Base-by-base conservation (phyloP, 257 asterid species). In the Jasminum sambac region DNA sequence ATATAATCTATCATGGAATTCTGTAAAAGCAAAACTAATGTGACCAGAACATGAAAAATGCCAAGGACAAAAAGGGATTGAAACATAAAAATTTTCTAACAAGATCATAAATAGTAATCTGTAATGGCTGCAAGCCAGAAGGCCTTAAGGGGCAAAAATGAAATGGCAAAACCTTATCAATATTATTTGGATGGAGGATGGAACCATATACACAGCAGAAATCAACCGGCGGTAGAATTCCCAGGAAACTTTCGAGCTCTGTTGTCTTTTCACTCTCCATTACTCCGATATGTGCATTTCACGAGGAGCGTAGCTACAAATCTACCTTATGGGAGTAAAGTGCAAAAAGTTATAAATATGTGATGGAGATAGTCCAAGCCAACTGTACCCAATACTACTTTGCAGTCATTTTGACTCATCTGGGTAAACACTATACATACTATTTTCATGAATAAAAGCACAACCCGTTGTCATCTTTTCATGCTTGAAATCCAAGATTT, bases 191-290 rank as follows among this genome's bases (percentile, higher is more conserved):
- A 80, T 93, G 98, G 74, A 90, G 96, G 64, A 80, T 79, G 64
- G 96, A 94, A 41, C 97, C 99, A 85, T 91, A 87, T 36, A 86
- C 44, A 68, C 96, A 88, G 71, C 90, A 87, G 72, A 91, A 94
- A 30, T 91, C 96, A 75, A 91, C 90, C 0, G 95, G 92, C 11
- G 99, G 97, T 63, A 91, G 84, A 72, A 69, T 82, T 63, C 86
- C 83, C 46, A 94, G 86, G 66, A 94, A 81, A 77, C 78, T 72
- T 67, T 71, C 75, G 41, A 68, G 68, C 71, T 77, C 82, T 8
- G 79, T 73, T 66, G 57, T 80, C 63, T 70, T 78, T 23, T 50
- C 85, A 36, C 68, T 66, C 64, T 55, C 87, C 89, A 80, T 88
- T 69, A 70, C 78, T 67, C 25, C 38, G 37, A 63, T 17, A 41